A percentile compares a stretch with the other conserved stretches of the same genome.
These are phyloP conservation scores for Hirsutella rhossiliensis DNA, from an alignment of 2,329 filamentous ascomycete genomes.

Conservation along the genomic window DNA sequence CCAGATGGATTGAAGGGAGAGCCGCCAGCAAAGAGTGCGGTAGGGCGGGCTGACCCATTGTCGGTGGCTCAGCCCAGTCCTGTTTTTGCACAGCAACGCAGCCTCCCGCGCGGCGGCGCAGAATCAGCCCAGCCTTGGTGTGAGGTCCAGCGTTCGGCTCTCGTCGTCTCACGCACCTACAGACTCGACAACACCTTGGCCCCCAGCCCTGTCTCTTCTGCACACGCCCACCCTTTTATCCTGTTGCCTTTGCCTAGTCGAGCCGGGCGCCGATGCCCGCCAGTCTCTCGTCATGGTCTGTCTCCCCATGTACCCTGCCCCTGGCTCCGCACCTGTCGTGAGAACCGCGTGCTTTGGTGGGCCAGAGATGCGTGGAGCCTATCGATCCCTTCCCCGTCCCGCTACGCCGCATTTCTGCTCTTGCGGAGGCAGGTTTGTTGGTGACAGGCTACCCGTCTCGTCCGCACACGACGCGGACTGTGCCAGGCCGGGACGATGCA, in stretches of 20 bases:
- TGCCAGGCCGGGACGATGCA: neutral
- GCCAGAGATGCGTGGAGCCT: constrained; percentile 7
- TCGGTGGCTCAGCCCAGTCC: neutral
- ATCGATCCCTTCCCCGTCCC: constrained; percentile 17
- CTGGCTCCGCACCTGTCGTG: constrained; percentile 2
- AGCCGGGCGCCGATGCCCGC: constrained; percentile 3
- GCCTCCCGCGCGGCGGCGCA: neutral
- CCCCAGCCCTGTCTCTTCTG: neutral
- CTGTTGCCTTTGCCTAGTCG: constrained; percentile 1
- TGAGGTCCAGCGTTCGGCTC: constrained; percentile 1
- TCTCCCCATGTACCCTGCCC: neutral
- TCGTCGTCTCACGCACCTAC: constrained; percentile 5
- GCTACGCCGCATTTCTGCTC: constrained; percentile 11
- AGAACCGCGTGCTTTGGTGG: constrained; percentile 3
- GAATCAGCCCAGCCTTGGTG: neutral
- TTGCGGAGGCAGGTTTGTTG: neutral
- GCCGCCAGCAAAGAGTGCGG: neutral
- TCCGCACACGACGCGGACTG: neutral
- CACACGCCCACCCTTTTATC: constrained; percentile 3
- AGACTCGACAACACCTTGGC: neutral
- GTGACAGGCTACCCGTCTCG: neutral
- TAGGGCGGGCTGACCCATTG: neutral
- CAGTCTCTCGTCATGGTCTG: neutral
- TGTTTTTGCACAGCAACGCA: neutral
- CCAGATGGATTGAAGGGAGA: neutral